Base-by-base conservation (phyloP, 371 early-diverging fungal species). In the Umbelopsis sp. region DNA sequence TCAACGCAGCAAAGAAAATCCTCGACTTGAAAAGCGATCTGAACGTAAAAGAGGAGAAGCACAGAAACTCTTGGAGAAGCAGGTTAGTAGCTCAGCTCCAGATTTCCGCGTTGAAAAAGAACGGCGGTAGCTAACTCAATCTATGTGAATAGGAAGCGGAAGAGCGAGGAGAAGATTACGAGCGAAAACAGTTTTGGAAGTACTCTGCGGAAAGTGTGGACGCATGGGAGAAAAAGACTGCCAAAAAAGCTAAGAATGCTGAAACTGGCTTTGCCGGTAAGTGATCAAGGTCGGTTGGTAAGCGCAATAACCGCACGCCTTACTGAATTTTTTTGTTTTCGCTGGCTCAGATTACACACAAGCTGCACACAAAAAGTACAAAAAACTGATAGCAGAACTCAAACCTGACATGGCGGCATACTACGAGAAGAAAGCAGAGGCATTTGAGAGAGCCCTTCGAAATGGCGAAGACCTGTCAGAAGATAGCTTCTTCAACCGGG, bases 171-270 rank as follows among this genome's bases (percentile, higher is more conserved):
- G 83, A 85, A 35, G 95, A 97, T 73, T 94, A 89, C 72, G 94
- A 95, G 73, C 85, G 98, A 38, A 81, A 86, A 8, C 85, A 91
- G 69, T 91, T 89, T 66, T 88, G 93, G 92, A 86, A 87, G 37
- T 97, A 94, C 70, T 92, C 95, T 46, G 92, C 89, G 3, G 96
- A 97, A 74, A 87, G 87, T 11, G 96, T 94, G 0, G 95, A 95
- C 67, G 80, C 82, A 44, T 97, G 95, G 92, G 91, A 97, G 48
- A 87, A 90, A 71, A 94, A 90, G 77, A 82, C 90, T 83, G 85
- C 83, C 18, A 83, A 86, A 68, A 91, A 90, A 66, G 87, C 78
- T 32, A 78, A 84, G 65, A 75, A 87, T 51, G 83, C 83, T 37
- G 92, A 96, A 57, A 83, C 82, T 66, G 94, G 91, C n/a, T 96